Evolutionary conservation across 139 green algal species (phyloP), one percentile per base, ranked within the genome.

Genomic region (Chlamydomonas schloesseri): DNA sequence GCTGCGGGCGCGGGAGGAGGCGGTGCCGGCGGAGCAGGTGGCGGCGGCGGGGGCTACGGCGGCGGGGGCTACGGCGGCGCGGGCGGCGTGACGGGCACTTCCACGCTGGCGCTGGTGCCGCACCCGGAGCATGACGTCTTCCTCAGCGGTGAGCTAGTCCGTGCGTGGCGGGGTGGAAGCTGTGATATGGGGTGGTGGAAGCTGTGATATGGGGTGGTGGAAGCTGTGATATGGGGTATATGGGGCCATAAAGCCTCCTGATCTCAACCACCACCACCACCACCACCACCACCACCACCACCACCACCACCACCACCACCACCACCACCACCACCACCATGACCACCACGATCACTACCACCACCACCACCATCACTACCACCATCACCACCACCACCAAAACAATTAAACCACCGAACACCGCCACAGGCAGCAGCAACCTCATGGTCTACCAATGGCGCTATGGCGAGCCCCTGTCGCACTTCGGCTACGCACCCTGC

Each of bases 51-150:
- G 28, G n/a, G 29, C 47, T 18, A 33, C 31, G 33, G 46, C 82
- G 10, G 72, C 58, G 71, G 24, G n/a, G 64, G 58, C 37, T 29
- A 50, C n/a, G 78, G n/a, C 29, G 64, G 24, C 6, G 71, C 71
- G 20, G 34, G 53, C 4, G 58, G 71, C 29, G 50, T 31, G 24
- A 53, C 42, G 42, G 20, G 24, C n/a, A 84, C 78, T 0, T 62
- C 58, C 15, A 84, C 77, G 17, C 55, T 46, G 28, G 64, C 71
- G 33, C 34, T 88, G 17, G 89, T 69, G 37, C 50, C 86, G 13
- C 83, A 91, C 64, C 89, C 89, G 20, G 71, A 76, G 62, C 62
- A 76, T 14, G 82, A 88, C 58, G 3, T 69, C 28, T 88, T 77
- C 60, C 29, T 88, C 11, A 73, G 70, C 31, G 81, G 81, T 81